A percentile compares a stretch with the other conserved stretches of the same genome.
Evolutionary conservation across 2,329 filamentous ascomycete genomes (phyloP).

Genomic region (Penicillium sclerotiorum): DNA sequence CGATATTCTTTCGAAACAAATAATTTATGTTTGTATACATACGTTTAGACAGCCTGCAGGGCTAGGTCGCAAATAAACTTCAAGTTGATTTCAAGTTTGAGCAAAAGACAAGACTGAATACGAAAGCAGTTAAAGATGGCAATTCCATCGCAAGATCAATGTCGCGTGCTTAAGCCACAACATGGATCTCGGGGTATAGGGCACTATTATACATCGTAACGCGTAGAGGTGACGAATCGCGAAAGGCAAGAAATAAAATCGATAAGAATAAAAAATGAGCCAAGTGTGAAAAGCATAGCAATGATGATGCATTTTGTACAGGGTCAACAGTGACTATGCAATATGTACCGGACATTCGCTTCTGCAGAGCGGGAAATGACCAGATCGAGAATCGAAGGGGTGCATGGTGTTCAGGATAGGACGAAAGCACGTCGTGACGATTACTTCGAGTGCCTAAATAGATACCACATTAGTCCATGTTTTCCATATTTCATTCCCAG

Average conservation of each 20-base stretch:
- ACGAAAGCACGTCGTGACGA: too few relatives aligned
- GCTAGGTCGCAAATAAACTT: too few relatives aligned
- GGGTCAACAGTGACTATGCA: too few relatives aligned
- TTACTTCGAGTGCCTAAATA: too few relatives aligned
- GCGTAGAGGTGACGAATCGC: slow-evolving; percentile 8
- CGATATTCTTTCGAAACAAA: too few relatives aligned
- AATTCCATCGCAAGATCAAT: slow-evolving; percentile 4
- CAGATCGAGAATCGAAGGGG: not conserved
- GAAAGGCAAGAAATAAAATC: not conserved
- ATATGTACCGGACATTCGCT: too few relatives aligned
- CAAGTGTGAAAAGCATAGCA: not conserved
- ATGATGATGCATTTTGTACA: too few relatives aligned
- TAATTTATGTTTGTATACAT: too few relatives aligned
- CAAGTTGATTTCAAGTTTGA: too few relatives aligned
- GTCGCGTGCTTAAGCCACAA: not conserved
- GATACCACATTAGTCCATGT: not conserved
- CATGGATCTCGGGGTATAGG: slow-evolving; percentile 9
- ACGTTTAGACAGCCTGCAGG: too few relatives aligned
- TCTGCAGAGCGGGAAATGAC: too few relatives aligned
- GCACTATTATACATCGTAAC: slow-evolving; percentile 19
- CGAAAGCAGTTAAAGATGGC: not conserved
- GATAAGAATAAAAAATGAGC: not conserved
- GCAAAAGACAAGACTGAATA: too few relatives aligned
- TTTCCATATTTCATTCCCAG: not conserved
- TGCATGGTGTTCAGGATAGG: not conserved